Percentiles rank a stretch among this genome's conserved stretches.
phyloP scores from a whole-genome alignment of 129 eudicot genomes.

The Sambucus nigra region DNA sequence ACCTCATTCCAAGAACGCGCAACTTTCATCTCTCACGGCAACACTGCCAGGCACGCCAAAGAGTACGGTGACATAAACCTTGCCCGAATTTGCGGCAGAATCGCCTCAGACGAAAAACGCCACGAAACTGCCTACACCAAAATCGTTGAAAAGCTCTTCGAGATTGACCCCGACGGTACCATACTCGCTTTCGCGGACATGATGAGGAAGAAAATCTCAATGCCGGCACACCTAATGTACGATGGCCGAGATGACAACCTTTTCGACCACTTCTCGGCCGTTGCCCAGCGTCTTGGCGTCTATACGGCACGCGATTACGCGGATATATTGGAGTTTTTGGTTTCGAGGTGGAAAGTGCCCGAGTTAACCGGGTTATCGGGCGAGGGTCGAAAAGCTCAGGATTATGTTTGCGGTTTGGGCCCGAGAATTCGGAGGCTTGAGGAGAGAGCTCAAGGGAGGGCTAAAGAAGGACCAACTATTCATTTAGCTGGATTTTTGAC shows the following conservation, averaged over 20 bases:
- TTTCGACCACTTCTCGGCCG: slow-evolving; percentile 2
- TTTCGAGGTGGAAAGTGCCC: not conserved
- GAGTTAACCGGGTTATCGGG: not conserved
- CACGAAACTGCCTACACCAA: slow-evolving; percentile 7
- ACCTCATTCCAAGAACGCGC: slow-evolving; percentile 5
- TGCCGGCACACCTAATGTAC: slow-evolving; percentile 1
- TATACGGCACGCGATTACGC: slow-evolving; percentile 5
- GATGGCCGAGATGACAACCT: slow-evolving; percentile 5
- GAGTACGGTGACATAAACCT: slow-evolving; percentile 2
- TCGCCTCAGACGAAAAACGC: slow-evolving; percentile 6
- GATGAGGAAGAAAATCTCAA: slow-evolving; percentile 4
- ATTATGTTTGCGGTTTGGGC: slow-evolving; percentile 1
- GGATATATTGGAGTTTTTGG: slow-evolving; percentile 1
- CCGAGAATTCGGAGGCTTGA: not conserved
- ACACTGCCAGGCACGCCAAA: slow-evolving; percentile 2
- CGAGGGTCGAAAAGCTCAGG: not conserved
- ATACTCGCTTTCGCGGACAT: not conserved
- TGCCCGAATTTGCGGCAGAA: slow-evolving; percentile 1
- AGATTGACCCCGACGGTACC: not conserved
- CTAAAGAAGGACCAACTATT: not conserved
- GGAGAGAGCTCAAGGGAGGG: slow-evolving; percentile 2
- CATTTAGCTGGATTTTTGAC: not conserved
- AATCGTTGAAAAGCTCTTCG: slow-evolving; percentile 5
- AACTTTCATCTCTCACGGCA: slow-evolving; percentile 4
- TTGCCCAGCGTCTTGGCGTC: slow-evolving; percentile 8